These are phyloP conservation scores for Pestalotiopsis sp. DNA, from an alignment of 2,329 filamentous ascomycete species.

Conservation along the genomic window DNA sequence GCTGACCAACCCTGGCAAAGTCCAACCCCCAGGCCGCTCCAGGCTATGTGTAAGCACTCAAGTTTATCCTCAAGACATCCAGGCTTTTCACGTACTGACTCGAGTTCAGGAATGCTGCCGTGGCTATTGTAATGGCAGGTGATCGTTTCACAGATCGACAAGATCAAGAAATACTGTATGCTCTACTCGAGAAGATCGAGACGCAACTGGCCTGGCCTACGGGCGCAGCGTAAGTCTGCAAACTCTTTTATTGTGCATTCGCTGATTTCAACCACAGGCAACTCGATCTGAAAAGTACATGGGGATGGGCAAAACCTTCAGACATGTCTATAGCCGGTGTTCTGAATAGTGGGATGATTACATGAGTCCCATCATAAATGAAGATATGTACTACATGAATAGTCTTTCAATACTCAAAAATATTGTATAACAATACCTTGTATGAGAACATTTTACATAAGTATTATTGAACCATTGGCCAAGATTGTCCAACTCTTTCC, in stretches of 20 bases:
- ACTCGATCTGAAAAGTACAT: constrained; percentile 1
- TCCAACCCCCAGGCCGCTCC: not conserved
- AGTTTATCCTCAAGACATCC: not conserved
- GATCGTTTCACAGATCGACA: constrained; percentile 1
- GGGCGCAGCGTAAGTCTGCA: constrained; percentile 2
- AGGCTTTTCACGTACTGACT: not conserved
- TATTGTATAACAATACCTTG: too few relatives aligned
- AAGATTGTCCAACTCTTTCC: too few relatives aligned
- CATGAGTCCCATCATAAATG: not conserved
- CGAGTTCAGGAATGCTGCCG: not conserved
- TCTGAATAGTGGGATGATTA: not conserved
- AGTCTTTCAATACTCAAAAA: too few relatives aligned
- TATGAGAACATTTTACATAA: too few relatives aligned
- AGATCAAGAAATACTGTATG: constrained; percentile 1
- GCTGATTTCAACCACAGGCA: not conserved
- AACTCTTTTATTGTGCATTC: not conserved
- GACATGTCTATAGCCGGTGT: constrained; percentile 6
- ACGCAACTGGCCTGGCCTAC: constrained; percentile 6
- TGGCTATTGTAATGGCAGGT: constrained; percentile 9
- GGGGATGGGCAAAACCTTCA: not conserved
- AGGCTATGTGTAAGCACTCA: constrained; percentile 1
- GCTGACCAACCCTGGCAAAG: not conserved
- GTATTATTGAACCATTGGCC: too few relatives aligned
- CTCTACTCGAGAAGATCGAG: constrained; percentile 1
- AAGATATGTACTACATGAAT: too few relatives aligned